These are phyloP conservation scores for Hyphodiscus hymeniophilus DNA, from an alignment of 495 filamentous ascomycete species.

Conservation along the genomic window DNA sequence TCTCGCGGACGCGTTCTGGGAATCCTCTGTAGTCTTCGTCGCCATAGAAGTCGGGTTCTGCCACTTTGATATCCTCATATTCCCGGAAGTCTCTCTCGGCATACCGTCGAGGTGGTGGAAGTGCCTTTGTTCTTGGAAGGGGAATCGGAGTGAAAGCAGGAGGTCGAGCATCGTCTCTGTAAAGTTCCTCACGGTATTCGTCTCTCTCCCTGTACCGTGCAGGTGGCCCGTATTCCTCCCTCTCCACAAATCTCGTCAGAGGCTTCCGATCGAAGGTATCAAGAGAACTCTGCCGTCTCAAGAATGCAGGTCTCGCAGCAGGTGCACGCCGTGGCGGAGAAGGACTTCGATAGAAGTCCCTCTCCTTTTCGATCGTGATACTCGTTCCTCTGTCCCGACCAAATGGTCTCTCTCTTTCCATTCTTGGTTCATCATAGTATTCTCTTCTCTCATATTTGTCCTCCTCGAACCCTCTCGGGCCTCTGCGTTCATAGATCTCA, in stretches of 20 bases:
- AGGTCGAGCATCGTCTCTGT: conserved; percentile 34
- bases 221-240: conserved; percentile 39
- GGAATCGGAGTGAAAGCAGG: conserved; percentile 27
- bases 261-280: conserved; percentile 68
- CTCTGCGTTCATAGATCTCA: conserved; percentile 28
- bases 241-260: conserved; percentile 33
- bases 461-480: conserved; percentile 31
- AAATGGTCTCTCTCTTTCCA: conserved; percentile 35
- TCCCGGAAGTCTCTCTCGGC: conserved; percentile 50
- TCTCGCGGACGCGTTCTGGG: conserved; percentile 45
- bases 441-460: conserved; percentile 44
- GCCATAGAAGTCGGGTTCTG: conserved; percentile 57
- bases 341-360: conserved; percentile 21
- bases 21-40: conserved; percentile 59
- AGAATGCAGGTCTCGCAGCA: conserved; percentile 45
- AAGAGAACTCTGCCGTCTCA: conserved; percentile 59
- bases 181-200: conserved; percentile 17
- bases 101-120: conserved; percentile 35
- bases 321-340: conserved; percentile 30
- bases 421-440: conserved; percentile 46
- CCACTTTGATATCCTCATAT: conserved; percentile 58
- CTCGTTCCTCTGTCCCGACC: conserved; percentile 7
- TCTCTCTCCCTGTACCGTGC: conserved; percentile 12
- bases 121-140: conserved; percentile 28
- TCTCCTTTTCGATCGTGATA: conserved; percentile 40